Base-by-base conservation (phyloP, 208 protist genomes). In the Trypanosoma cruzi region DNA sequence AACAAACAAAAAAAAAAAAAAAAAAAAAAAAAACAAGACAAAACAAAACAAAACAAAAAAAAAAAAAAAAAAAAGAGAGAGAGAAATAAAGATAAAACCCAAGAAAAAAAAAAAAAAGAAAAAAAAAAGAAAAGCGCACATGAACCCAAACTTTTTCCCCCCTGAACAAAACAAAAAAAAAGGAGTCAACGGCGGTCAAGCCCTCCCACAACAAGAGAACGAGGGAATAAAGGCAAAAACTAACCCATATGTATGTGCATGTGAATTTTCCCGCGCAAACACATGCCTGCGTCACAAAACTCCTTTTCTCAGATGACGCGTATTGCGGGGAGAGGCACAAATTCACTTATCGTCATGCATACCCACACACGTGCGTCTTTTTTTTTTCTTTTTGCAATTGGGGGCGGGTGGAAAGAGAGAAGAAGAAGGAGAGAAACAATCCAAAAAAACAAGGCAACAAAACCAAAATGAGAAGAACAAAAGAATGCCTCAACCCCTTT, bases 61-160 rank as follows among this genome's bases (percentile, higher is more conserved):
- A 57, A 34, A 46, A 73, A 66, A 68, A 37, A 42, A 1, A 46
- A 40, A 46, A 26, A 71, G 44, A 68, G 22, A 64, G 22, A 29
- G 34, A 42, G 18, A 73, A n/a, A n/a, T n/a, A n/a, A n/a, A n/a
- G n/a, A n/a, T n/a, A n/a, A n/a, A n/a, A n/a, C n/a, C n/a, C n/a
- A n/a, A n/a, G n/a, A n/a, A n/a, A n/a, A n/a, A n/a, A n/a, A n/a
- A n/a, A n/a, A n/a, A n/a, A n/a, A n/a, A n/a, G n/a, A n/a, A n/a
- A 44, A 18, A 63, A 61, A 58, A 67, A 57, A 42, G 62, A 52
- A 44, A 40, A 4, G 10, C 36, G 10, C 36, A 40, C 36, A 40
- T 10, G 6, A n/a, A n/a, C n/a, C n/a, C n/a, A n/a, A n/a, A n/a
- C n/a, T n/a, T n/a, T n/a, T n/a, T n/a, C n/a, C n/a, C n/a, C n/a